Base-by-base conservation (phyloP, 2,329 filamentous ascomycete genomes). In the Chrysoporthe puriensis region DNA sequence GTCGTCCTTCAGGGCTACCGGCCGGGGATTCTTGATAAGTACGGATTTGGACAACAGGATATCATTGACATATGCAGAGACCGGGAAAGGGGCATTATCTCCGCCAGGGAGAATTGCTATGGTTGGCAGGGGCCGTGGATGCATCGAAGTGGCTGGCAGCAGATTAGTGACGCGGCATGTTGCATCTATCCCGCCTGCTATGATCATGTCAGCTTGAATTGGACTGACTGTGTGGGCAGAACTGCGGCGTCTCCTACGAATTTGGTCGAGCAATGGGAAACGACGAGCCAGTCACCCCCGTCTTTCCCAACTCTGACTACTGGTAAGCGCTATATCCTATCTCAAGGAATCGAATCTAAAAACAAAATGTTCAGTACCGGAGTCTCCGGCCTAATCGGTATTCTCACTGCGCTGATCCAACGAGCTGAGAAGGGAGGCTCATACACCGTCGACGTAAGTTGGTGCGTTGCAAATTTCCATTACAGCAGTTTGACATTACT, bases 1-100 rank as follows among this genome's bases (percentile, higher is more conserved):
- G 80, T 87, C 43, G 82, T 87, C 64, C 73, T 87, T 26, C 82
- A 86, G 67, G 84, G 85, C 21, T 88, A 84, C 76, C 77, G 84
- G 6, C 78, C 79, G 7, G 79, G 79, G 1, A 76, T 78, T 3
- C 76, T 87, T 56, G 76, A 77, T 40, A 76, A 77, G 42, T 77
- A 76, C 16, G 81, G 81, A 0, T 76, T 83, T 18, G 77, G 81
- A 0, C 74, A 80, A 6, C 72, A 81, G 13, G 77, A 76, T 16
- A 71, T 83, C 36, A 73, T 81, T 4, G 76, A 74, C 52, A 74
- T 81, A 71, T 82, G 76, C n/a, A 76, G 71, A 6, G 74, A 75
- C 36, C 76, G 82, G 21, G 77, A 77, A 21, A 78, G 78, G 40
- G 83, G 83, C 8, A 79, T 84, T 21, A 76, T 85, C 9, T 83